These are phyloP conservation scores for Trapa incisa DNA, from an alignment of 345 rosid species.

Conservation along the genomic window DNA sequence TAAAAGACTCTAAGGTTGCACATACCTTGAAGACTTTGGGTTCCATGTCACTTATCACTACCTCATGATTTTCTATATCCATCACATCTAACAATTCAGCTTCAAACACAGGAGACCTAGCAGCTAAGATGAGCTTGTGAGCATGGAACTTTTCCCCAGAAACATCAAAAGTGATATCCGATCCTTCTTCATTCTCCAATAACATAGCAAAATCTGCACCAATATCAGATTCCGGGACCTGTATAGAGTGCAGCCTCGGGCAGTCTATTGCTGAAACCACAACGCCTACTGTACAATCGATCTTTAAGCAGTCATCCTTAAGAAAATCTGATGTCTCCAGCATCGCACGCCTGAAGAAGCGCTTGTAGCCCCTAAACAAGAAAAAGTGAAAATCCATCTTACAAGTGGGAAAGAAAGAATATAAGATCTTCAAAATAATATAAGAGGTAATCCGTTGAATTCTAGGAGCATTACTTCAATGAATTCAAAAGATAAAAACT, in stretches of 20 bases:
- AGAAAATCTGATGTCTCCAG: slow-evolving; percentile 77
- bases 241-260: slow-evolving; percentile 62
- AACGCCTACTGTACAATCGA: slow-evolving; percentile 88
- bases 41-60: slow-evolving; percentile 59
- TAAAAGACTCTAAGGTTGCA: not conserved
- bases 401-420: not conserved
- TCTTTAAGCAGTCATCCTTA: slow-evolving; percentile 78
- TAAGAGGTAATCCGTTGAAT: not conserved
- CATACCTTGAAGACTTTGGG: slow-evolving; percentile 79
- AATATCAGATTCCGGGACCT: slow-evolving; percentile 82
- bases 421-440: not conserved
- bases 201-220: slow-evolving; percentile 68
- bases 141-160: slow-evolving; percentile 62
- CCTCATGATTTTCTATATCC: slow-evolving; percentile 45
- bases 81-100: slow-evolving; percentile 43
- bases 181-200: slow-evolving; percentile 70
- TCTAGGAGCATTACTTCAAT: not conserved
- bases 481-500: not conserved
- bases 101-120: slow-evolving; percentile 78
- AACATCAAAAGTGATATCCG: slow-evolving; percentile 68
- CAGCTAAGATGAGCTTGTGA: slow-evolving; percentile 75
- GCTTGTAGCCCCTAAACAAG: slow-evolving; percentile 79
- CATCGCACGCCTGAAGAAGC: slow-evolving; percentile 63
- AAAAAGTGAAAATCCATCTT: not conserved
- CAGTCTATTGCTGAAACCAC: slow-evolving; percentile 79